Conservation (phyloP, 148 eudicot genomes). For the Chenopodium formosanum region DNA sequence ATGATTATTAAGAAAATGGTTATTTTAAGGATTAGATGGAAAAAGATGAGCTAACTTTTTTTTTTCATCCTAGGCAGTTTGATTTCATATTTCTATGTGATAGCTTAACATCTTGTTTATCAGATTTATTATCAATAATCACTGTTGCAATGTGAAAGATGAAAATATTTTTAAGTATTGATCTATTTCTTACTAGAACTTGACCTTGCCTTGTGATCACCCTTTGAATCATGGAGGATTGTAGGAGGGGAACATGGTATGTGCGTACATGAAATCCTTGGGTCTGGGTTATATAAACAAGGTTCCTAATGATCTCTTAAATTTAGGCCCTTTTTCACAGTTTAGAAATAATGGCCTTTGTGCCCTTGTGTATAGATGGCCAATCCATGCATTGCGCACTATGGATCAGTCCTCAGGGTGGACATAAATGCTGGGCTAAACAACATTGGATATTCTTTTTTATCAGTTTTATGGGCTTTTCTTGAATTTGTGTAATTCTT, state of each 20-base stretch:
- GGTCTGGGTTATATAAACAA: no score
- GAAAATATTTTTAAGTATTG: not conserved
- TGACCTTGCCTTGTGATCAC: not conserved
- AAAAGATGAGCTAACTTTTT: not conserved
- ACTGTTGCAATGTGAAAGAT: not conserved
- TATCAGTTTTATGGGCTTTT: not conserved
- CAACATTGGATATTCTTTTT: not conserved
- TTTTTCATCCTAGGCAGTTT: not conserved
- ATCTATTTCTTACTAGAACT: not conserved
- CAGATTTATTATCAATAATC: no score
- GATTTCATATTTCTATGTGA: not conserved
- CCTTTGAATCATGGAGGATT: no score
- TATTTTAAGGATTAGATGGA: not conserved
- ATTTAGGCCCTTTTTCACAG: no score
- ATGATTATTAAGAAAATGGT: not conserved
- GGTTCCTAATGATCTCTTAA: no score
- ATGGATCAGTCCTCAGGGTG: constrained; percentile 45
- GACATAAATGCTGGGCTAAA: constrained; percentile 62
- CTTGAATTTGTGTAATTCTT: not conserved
- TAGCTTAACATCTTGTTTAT: no score
- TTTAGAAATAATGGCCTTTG: no score
- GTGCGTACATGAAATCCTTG: no score
- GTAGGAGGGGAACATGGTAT: no score
- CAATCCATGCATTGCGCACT: no score
- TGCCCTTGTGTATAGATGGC: no score